Evolutionary conservation across 768 basidiomycete genomes (phyloP).

Genomic region (Neoboletus magnificus): DNA sequence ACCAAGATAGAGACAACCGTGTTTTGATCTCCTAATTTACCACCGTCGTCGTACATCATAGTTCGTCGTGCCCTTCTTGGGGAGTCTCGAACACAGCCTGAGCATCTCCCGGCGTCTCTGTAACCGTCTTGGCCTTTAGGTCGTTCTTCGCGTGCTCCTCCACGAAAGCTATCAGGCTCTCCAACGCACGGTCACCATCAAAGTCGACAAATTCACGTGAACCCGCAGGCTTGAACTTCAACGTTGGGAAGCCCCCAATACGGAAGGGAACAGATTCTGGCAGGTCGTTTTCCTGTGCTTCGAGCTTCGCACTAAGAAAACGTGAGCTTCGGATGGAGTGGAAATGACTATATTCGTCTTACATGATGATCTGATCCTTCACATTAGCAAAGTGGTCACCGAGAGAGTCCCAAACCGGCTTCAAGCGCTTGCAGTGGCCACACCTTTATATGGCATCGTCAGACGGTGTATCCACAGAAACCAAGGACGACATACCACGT

Average conservation of each 20-base stretch:
- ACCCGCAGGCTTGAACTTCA: conserved; percentile 96
- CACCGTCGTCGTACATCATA: conserved; percentile 17
- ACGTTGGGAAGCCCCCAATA: conserved; percentile 84
- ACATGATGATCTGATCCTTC: conserved; percentile 81
- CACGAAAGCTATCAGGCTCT: conserved; percentile 80
- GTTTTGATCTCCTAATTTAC: conserved; percentile 18
- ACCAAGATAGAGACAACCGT: conserved; percentile 20
- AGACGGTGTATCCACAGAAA: not conserved
- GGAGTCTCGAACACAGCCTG: conserved; percentile 28
- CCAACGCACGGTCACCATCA: conserved; percentile 86
- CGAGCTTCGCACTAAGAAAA: conserved; percentile 80
- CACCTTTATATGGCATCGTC: conserved; percentile 48
- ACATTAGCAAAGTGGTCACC: conserved; percentile 77
- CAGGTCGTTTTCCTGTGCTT: conserved; percentile 94
- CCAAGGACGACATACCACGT: conserved; percentile 65
- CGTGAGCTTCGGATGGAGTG: conserved; percentile 5
- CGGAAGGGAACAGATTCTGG: conserved; percentile 87
- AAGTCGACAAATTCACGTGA: conserved; percentile 85
- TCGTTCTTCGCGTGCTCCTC: conserved; percentile 79
- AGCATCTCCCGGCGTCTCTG: conserved; percentile 19
- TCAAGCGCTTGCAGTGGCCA: conserved; percentile 95
- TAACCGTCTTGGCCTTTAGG: conserved; percentile 39
- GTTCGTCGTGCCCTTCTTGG: conserved; percentile 27
- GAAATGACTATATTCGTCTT: conserved; percentile 19
- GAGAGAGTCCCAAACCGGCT: conserved; percentile 89